Evolutionary conservation across 2,329 filamentous ascomycete genomes (phyloP).

Genomic region (Pseudohalonectria lignicola): DNA sequence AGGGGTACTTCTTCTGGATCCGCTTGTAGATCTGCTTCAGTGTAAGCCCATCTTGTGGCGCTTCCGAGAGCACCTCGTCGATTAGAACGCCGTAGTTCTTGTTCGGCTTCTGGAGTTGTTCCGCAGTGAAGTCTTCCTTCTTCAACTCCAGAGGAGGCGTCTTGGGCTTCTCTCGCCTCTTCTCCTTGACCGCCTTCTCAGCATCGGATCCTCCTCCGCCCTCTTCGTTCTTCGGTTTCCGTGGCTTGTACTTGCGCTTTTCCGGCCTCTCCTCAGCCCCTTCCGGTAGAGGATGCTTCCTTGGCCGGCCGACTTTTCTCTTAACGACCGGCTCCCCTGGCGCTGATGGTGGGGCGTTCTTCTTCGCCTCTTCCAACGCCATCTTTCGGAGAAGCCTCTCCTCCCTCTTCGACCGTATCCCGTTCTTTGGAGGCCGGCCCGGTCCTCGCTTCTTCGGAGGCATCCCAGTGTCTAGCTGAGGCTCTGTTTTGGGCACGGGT

Average conservation of each 20-base stretch:
- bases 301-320: slow-evolving; percentile 53
- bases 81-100: slow-evolving; percentile 53
- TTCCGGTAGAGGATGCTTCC: slow-evolving; percentile 52
- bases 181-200: slow-evolving; percentile 44
- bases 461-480: slow-evolving; percentile 22
- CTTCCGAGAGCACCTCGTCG: slow-evolving; percentile 46
- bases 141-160: slow-evolving; percentile 47
- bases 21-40: slow-evolving; percentile 54
- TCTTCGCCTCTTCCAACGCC: slow-evolving; percentile 38
- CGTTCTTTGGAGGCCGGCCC: slow-evolving; percentile 73
- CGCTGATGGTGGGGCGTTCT: slow-evolving; percentile 33
- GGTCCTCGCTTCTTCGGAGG: slow-evolving; percentile 62
- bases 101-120: slow-evolving; percentile 48
- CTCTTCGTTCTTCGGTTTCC: slow-evolving; percentile 31
- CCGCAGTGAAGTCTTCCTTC: slow-evolving; percentile 43
- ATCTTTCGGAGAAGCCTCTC: slow-evolving; percentile 53
- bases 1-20: slow-evolving; percentile 46
- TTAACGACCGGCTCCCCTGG: slow-evolving; percentile 41
- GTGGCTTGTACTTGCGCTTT: slow-evolving; percentile 56
- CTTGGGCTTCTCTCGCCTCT: slow-evolving; percentile 52
- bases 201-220: slow-evolving; percentile 37
- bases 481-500: slow-evolving; percentile 12
- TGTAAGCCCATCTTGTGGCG: slow-evolving; percentile 40
- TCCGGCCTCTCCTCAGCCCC: slow-evolving; percentile 41
- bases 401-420: slow-evolving; percentile 72